These are phyloP conservation scores for Tylopilus balloui DNA, from an alignment of 768 basidiomycete species.

Conservation along the genomic window DNA sequence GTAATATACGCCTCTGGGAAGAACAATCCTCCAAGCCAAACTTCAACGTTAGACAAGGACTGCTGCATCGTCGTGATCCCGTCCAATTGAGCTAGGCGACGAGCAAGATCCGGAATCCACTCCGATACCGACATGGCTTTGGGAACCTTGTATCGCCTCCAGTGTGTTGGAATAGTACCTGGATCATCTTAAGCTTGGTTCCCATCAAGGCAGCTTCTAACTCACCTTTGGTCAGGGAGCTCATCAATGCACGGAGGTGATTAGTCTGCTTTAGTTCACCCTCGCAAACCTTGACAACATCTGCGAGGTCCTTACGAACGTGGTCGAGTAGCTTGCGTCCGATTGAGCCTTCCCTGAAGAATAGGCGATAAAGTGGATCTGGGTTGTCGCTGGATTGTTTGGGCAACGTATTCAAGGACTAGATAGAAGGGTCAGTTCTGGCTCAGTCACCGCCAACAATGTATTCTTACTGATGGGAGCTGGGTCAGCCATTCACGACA, in stretches of 20 bases:
- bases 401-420: conserved; percentile 63
- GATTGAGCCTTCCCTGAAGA: conserved; percentile 80
- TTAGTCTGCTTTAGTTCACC: conserved; percentile 94
- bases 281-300: conserved; percentile 79
- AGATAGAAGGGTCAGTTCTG: conserved; percentile 11
- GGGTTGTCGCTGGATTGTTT: conserved; percentile 66
- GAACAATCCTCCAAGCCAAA: conserved; percentile 93
- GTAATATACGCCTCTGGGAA: conserved; percentile 97
- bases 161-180: conserved; percentile 88
- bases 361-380: conserved; percentile 86
- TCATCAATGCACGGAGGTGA: conserved; percentile 88
- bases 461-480: conserved; percentile 62
- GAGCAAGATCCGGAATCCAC: conserved; percentile 80
- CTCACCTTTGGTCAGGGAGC: conserved; percentile 81
- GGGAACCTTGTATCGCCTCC: conserved; percentile 86
- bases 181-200: conserved; percentile 13
- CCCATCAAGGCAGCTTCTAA: not conserved
- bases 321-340: conserved; percentile 74
- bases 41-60: conserved; percentile 63
- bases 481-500: conserved; percentile 79
- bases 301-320: conserved; percentile 75
- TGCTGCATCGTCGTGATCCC: conserved; percentile 50
- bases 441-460: not conserved
- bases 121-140: conserved; percentile 76
- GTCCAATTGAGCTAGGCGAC: conserved; percentile 81